Conservation (phyloP, 495 filamentous ascomycete genomes). For the Endocarpon pusillum region DNA sequence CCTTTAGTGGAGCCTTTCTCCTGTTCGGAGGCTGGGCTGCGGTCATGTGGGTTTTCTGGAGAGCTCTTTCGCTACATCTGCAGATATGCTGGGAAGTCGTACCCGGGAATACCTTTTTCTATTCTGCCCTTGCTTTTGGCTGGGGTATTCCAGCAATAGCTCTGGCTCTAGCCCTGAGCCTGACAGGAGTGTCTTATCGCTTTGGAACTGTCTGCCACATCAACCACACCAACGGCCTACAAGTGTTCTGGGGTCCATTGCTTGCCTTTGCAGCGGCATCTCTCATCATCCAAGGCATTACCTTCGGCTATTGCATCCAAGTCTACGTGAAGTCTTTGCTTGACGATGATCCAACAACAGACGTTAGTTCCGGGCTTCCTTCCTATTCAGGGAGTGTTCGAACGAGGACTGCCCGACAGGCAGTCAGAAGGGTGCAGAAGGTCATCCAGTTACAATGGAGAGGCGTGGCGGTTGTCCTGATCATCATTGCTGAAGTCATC, state of each 20-base stretch:
- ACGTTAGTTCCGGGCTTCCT: constrained; percentile 53
- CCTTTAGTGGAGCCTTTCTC: constrained; percentile 72
- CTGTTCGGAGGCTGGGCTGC: constrained; percentile 70
- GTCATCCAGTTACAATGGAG: constrained; percentile 92
- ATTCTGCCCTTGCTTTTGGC: constrained; percentile 58
- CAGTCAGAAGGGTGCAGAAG: constrained; percentile 67
- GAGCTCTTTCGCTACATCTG: constrained; percentile 80
- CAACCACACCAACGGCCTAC: constrained; percentile 62
- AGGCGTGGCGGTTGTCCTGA: constrained; percentile 66
- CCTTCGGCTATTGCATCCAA: constrained; percentile 85
- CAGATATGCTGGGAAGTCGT: constrained; percentile 96
- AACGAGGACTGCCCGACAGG: constrained; percentile 71
- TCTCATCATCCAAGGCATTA: constrained; percentile 64
- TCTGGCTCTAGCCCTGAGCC: constrained; percentile 51
- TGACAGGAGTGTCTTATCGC: constrained; percentile 87
- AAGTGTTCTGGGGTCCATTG: constrained; percentile 82
- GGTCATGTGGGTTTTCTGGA: constrained; percentile 78
- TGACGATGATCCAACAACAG: constrained; percentile 49
- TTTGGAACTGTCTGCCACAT: constrained; percentile 87
- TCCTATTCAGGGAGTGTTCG: constrained; percentile 66
- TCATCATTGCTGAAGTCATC: constrained; percentile 78
- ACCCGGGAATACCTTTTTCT: constrained; percentile 81
- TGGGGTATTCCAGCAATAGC: constrained; percentile 69
- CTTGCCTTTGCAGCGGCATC: constrained; percentile 62
- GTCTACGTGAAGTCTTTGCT: constrained; percentile 77